Evolutionary conservation across 2,329 filamentous ascomycete genomes (phyloP), one percentile per base, ranked within the genome.

Genomic region (Sclerotiophoma versabilis): DNA sequence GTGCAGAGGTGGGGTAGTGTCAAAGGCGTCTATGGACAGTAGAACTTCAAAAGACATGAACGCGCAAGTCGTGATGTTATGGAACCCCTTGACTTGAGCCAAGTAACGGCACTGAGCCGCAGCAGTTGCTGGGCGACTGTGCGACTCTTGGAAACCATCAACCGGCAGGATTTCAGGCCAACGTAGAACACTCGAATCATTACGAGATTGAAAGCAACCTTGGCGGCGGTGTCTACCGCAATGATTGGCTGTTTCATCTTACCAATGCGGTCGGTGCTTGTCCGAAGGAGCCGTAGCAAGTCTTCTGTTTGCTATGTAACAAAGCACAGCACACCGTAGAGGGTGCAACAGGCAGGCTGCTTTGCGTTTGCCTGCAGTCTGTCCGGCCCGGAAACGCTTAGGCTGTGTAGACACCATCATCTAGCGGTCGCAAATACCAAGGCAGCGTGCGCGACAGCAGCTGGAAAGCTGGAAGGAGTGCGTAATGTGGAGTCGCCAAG

Each of bases 61-160:
- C 33, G 45, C 44, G 50, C 49, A 56, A 58, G 54, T 49, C 36
- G 44, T 58, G 57, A 53, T 54, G 59, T 58, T 58, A 58, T 60
- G 54, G 55, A 60, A 60, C 59, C 57, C 54, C 54, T 62, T 60
- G 49, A 43, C 45, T 36, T 29, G 27, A 57, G 59, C 59, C 59
- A 62, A 62, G 59, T 58, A 47, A 55, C 55, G 50, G 59, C 59
- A 53, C 49, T 49, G 52, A 54, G 57, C 57, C 53, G 49, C 59
- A 59, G 59, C 57, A 54, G 43, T 39, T 43, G 39, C 59, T 62
- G 53, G 57, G 59, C 59, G 44, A 60, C 57, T 54, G 59, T 60
- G 57, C 59, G 46, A 55, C 48, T 58, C 59, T 62, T 62, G 59
- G 59, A 50, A 56, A 29, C 39, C 50, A 48, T 54, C 36, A 27